Evolutionary conservation across 2,329 filamentous ascomycete genomes (phyloP).

Genomic region (Chaetomiaceae sp.): DNA sequence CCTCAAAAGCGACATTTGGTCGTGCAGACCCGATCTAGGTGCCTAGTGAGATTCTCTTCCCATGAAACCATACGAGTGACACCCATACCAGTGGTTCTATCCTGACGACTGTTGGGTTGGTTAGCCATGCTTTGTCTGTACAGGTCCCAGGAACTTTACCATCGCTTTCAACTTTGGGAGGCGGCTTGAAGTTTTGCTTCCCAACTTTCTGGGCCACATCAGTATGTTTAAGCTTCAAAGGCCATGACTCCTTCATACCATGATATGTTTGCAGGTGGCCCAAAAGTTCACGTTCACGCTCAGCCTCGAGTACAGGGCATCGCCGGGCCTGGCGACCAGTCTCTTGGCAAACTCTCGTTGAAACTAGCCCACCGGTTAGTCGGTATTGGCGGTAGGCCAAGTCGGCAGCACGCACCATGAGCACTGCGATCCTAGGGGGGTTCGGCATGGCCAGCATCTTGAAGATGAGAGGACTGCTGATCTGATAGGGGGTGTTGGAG

Average conservation of each 20-base stretch:
- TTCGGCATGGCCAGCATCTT: constrained; percentile 74
- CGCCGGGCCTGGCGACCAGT: constrained; percentile 65
- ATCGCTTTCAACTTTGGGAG: constrained; percentile 91
- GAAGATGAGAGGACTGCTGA: constrained; percentile 88
- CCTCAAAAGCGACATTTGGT: constrained; percentile 77
- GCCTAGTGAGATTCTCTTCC: background rate
- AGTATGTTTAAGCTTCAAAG: background rate
- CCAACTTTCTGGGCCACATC: constrained; percentile 64
- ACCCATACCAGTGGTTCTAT: constrained; percentile 26
- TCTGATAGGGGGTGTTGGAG: constrained; percentile 71
- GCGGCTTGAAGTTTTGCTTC: constrained; percentile 93
- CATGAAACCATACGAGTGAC: background rate
- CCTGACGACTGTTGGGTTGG: constrained; percentile 21
- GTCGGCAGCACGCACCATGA: constrained; percentile 39
- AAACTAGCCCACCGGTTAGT: constrained; percentile 48
- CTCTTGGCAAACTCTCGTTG: constrained; percentile 92
- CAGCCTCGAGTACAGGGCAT: constrained; percentile 85
- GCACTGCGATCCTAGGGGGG: constrained; percentile 76
- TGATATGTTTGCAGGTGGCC: constrained; percentile 62
- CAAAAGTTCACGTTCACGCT: constrained; percentile 92
- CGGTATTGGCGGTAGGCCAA: too few species aligned
- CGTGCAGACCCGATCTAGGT: constrained; percentile 66
- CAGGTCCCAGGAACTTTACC: constrained; percentile 44
- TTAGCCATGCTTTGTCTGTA: constrained; percentile 3
- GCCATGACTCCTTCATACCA: constrained; percentile 34